Conservation (phyloP, 345 rosid species). For the Erysimum cheiranthoides region DNA sequence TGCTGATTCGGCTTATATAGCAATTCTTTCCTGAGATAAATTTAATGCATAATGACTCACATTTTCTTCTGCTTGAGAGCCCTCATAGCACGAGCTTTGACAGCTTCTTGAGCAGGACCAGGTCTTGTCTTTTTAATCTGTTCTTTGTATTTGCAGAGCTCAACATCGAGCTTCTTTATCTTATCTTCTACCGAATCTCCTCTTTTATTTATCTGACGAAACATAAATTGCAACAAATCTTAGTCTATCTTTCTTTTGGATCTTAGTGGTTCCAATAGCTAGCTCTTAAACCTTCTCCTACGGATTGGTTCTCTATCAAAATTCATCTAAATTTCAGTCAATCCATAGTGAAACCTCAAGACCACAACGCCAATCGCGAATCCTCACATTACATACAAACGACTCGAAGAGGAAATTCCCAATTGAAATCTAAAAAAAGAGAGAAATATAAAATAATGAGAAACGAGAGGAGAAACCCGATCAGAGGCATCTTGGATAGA, state of each 20-base stretch:
- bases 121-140: constrained; percentile 89
- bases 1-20: background rate
- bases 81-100: constrained; percentile 90
- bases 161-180: constrained; percentile 80
- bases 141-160: constrained; percentile 75
- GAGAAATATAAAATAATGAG: background rate
- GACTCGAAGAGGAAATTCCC: background rate
- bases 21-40: too few species aligned
- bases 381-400: constrained; percentile 8
- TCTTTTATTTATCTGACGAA: constrained; percentile 73
- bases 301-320: background rate
- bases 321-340: background rate
- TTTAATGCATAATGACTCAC: constrained; percentile 52
- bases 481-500: constrained; percentile 85
- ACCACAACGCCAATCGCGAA: constrained; percentile 9
- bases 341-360: constrained; percentile 19
- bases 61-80: constrained; percentile 94
- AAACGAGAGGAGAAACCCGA: constrained; percentile 55
- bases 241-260: background rate
- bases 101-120: constrained; percentile 92
- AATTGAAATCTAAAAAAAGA: background rate
- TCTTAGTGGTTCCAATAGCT: background rate
- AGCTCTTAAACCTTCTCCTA: background rate
- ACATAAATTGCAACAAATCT: constrained; percentile 10
- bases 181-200: constrained; percentile 91